Evolutionary conservation across 371 early-diverging fungal species (phyloP).

Genomic region (Saksenaea oblongispora): DNA sequence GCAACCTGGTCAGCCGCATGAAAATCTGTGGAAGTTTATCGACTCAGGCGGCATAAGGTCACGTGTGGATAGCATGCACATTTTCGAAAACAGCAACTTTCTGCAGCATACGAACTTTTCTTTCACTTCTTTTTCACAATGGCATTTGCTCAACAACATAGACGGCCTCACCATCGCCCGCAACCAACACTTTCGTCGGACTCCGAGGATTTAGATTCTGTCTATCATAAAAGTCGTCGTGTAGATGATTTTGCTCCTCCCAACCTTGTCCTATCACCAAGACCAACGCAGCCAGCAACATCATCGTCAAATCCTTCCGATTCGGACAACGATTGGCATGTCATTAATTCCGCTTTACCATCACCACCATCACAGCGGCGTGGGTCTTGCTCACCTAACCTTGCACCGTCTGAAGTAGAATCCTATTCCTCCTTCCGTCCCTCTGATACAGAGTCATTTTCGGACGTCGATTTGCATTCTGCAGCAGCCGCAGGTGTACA

Average conservation of each 20-base stretch:
- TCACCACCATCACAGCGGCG: slow-evolving; percentile 18
- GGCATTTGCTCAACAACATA: slow-evolving; percentile 50
- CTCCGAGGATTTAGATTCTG: slow-evolving; percentile 16
- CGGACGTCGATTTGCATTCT: slow-evolving; percentile 23
- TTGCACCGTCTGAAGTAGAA: slow-evolving; percentile 35
- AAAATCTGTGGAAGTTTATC: too few species aligned
- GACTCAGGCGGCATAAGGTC: too few species aligned
- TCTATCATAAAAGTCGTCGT: slow-evolving; percentile 4
- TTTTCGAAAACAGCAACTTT: not conserved
- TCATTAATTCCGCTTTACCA: slow-evolving; percentile 31
- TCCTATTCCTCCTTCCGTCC: slow-evolving; percentile 31
- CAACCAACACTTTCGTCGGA: slow-evolving; percentile 8
- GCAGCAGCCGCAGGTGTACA: not conserved
- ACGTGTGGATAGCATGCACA: not conserved
- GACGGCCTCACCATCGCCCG: slow-evolving; percentile 24
- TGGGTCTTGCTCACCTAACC: slow-evolving; percentile 13
- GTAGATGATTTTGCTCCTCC: not conserved
- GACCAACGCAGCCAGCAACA: slow-evolving; percentile 1
- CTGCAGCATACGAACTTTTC: not conserved
- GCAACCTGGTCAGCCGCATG: too few species aligned
- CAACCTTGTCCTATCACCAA: slow-evolving; percentile 17
- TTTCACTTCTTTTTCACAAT: slow-evolving; percentile 20
- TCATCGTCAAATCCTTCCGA: slow-evolving; percentile 23
- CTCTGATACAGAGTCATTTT: slow-evolving; percentile 40
- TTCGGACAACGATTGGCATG: slow-evolving; percentile 53